Percentiles rank a stretch among this genome's conserved stretches.
Evolutionary conservation across 1,284 basidiomycete species (phyloP).

Genomic region (Phellinidium pouzarii): DNA sequence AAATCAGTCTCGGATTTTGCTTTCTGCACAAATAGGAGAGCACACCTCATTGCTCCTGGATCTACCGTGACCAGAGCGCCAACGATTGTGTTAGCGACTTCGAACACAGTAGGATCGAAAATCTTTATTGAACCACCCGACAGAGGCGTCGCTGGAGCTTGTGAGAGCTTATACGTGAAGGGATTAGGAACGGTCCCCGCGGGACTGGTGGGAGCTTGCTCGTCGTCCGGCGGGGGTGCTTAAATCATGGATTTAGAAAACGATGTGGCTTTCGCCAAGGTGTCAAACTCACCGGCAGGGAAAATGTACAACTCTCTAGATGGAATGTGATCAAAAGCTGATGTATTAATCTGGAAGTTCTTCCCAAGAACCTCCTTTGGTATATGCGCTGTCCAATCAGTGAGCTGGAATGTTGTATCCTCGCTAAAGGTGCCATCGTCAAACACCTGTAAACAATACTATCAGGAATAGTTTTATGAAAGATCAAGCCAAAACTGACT

Average conservation of each 20-base stretch:
- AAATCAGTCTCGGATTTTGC: slow-evolving; percentile 14
- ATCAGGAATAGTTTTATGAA: neutral
- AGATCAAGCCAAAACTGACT: slow-evolving; percentile 31
- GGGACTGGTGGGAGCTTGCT: slow-evolving; percentile 37
- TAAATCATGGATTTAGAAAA: slow-evolving; percentile 20
- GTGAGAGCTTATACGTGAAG: slow-evolving; percentile 46
- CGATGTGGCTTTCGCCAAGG: slow-evolving; percentile 6
- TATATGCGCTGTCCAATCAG: slow-evolving; percentile 45
- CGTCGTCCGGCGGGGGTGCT: slow-evolving; percentile 34
- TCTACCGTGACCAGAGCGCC: slow-evolving; percentile 53
- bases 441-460: slow-evolving; percentile 26
- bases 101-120: slow-evolving; percentile 51
- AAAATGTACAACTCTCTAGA: slow-evolving; percentile 49
- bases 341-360: slow-evolving; percentile 39
- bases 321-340: slow-evolving; percentile 43
- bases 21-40: too few species aligned
- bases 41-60: slow-evolving; percentile 50
- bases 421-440: slow-evolving; percentile 50
- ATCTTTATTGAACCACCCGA: slow-evolving; percentile 55
- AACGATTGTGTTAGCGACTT: slow-evolving; percentile 46
- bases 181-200: slow-evolving; percentile 38
- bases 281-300: slow-evolving; percentile 30
- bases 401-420: slow-evolving; percentile 45
- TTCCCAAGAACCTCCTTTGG: slow-evolving; percentile 49
- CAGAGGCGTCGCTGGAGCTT: slow-evolving; percentile 34